Conservation (phyloP, 768 basidiomycete genomes). For the Hortiboletus campestris region DNA sequence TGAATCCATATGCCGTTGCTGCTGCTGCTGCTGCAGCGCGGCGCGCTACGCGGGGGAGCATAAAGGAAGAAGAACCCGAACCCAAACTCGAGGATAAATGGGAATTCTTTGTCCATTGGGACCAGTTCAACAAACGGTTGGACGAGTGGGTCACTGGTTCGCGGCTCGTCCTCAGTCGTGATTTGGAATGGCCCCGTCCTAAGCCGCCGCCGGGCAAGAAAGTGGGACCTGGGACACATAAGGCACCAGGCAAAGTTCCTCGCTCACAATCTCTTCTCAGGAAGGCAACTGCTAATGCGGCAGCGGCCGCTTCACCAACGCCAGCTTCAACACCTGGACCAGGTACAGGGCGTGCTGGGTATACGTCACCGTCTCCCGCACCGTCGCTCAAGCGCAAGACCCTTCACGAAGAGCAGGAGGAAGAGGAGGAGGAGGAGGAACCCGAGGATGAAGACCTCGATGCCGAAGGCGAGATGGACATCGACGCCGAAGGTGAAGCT, state of each 20-base stretch:
- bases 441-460: conserved; percentile 47
- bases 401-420: conserved; percentile 60
- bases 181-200: conserved; percentile 96
- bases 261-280: conserved; percentile 60
- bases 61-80: conserved; percentile 49
- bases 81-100: conserved; percentile 70
- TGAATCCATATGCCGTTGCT: conserved; percentile 49
- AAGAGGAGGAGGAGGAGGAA: conserved; percentile 56
- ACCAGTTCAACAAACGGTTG: conserved; percentile 97
- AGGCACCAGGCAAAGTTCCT: conserved; percentile 62
- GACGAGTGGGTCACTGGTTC: conserved; percentile 96
- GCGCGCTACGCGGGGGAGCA: conserved; percentile 39
- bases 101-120: conserved; percentile 99
- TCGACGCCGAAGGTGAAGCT: conserved; percentile 44
- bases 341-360: conserved; percentile 32
- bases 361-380: conserved; percentile 56
- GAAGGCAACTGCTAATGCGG: conserved; percentile 69
- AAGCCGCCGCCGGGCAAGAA: conserved; percentile 65
- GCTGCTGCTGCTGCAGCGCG: conserved; percentile 23
- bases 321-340: conserved; percentile 48
- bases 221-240: conserved; percentile 40
- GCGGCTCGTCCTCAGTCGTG: conserved; percentile 76
- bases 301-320: conserved; percentile 59
- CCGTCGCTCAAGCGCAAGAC: conserved; percentile 68
- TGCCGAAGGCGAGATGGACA: conserved; percentile 46